phyloP scores from a whole-genome alignment of 495 filamentous ascomycete species.

The Hypomontagnella submonticulosa region DNA sequence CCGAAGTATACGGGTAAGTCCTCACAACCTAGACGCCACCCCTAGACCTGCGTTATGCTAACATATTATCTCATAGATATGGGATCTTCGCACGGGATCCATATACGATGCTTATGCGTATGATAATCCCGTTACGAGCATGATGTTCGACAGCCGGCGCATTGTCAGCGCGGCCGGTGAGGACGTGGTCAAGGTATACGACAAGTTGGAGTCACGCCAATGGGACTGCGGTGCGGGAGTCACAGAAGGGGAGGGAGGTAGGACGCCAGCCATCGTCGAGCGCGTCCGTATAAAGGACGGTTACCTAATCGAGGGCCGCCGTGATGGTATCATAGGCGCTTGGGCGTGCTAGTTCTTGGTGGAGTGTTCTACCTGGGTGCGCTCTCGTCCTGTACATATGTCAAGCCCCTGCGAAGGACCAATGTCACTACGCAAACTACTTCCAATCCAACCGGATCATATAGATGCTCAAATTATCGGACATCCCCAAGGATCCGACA shows the following conservation, averaged over 20 bases:
- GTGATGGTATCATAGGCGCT: constrained; percentile 87
- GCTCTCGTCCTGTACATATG: constrained; percentile 28
- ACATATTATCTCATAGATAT: constrained; percentile 72
- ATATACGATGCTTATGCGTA: constrained; percentile 98
- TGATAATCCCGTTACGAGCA: constrained; percentile 90
- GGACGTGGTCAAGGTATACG: constrained; percentile 94
- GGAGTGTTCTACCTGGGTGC: neutral
- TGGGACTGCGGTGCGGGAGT: constrained; percentile 96
- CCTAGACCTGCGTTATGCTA: constrained; percentile 10
- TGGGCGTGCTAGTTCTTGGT: constrained; percentile 78
- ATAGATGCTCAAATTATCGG: constrained; percentile 2
- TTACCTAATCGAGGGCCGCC: constrained; percentile 90
- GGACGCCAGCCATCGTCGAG: constrained; percentile 77
- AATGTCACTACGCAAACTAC: constrained; percentile 11
- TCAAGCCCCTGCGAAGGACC: constrained; percentile 19
- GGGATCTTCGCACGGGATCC: constrained; percentile 96
- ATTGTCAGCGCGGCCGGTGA: constrained; percentile 94
- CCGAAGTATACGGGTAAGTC: constrained; percentile 89
- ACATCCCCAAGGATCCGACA: no score
- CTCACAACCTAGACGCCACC: neutral
- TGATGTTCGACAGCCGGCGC: constrained; percentile 95
- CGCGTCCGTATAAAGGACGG: constrained; percentile 92
- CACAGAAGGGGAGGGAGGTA: constrained; percentile 68
- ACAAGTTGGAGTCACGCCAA: constrained; percentile 93
- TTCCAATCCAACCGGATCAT: neutral